phyloP scores from a whole-genome alignment of 768 basidiomycete genomes.

The Hemileccinum rubropunctum region DNA sequence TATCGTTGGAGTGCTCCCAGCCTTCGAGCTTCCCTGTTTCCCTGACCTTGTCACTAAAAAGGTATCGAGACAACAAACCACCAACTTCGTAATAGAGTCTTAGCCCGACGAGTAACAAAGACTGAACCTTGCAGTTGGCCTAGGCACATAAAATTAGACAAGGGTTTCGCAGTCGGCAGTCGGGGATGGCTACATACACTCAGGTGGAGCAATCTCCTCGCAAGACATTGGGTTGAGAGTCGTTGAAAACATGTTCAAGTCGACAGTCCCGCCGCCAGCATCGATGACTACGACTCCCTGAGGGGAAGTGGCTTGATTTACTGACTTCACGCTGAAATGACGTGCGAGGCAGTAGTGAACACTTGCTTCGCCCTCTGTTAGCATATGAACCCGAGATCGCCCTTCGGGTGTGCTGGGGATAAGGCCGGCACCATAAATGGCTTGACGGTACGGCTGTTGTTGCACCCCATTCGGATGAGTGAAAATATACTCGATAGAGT shows the following conservation, averaged over 20 bases:
- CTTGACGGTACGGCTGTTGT: constrained; percentile 16
- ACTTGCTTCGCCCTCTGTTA: constrained; percentile 20
- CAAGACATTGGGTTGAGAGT: constrained; percentile 20
- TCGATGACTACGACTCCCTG: constrained; percentile 41
- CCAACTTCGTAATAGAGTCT: constrained; percentile 34
- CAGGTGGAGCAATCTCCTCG: constrained; percentile 32
- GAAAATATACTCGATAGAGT: constrained; percentile 17
- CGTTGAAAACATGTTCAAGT: constrained; percentile 36
- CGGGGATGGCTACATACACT: constrained; percentile 13
- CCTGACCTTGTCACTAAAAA: neutral
- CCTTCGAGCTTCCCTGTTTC: neutral
- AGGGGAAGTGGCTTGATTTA: constrained; percentile 7
- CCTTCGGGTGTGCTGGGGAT: constrained; percentile 11
- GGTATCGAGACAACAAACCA: neutral
- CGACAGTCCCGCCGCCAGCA: constrained; percentile 37
- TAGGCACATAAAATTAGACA: constrained; percentile 7
- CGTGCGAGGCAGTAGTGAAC: constrained; percentile 37
- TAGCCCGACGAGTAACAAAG: constrained; percentile 42
- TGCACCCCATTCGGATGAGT: constrained; percentile 24
- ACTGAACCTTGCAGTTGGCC: constrained; percentile 47
- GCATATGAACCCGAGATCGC: constrained; percentile 12
- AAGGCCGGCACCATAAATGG: constrained; percentile 18
- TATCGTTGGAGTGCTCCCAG: neutral
- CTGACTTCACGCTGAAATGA: constrained; percentile 13
- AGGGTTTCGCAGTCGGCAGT: neutral